Base-by-base conservation (phyloP, 2,329 filamentous ascomycete species). In the Cercospora sp. region DNA sequence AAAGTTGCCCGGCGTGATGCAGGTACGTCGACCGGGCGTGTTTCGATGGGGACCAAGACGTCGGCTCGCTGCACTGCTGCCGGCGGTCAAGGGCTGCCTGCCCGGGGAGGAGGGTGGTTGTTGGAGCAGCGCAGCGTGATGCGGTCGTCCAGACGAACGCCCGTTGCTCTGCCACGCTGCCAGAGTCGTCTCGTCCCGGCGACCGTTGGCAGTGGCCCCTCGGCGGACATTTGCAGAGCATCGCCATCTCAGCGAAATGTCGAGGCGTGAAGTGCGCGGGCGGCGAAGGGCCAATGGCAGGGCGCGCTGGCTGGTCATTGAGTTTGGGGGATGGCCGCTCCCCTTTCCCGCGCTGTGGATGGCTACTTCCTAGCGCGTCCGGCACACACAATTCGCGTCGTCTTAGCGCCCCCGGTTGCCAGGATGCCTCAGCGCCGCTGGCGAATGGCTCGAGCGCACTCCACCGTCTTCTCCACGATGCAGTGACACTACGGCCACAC, bases 1-100 rank as follows among this genome's bases (percentile, higher is more conserved):
- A 63, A 18, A 63, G 60, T 63, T 63, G 60, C 45, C 36, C 63
- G 20, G 53, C 28, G 51, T 45, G 18, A 51, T 45, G 55, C 36
- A 58, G 36, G 53, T 30, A 51, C 63, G 33, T 23, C 16, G 30
- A 36, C 23, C 6, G n/a, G 42, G 36, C 45, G 48, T 13, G 48
- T 42, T 55, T 63, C 45, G 61, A 63, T 23, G 42, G n/a, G n/a
- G 18, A 51, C 42, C 30, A 63, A 30, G 16, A 51, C 18, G 12
- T 30, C 26, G 16, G 60, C 39, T 48, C 23, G 36, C 39, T 26
- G 18, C 39, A 30, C 60, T 33, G 36, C 20, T 63, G n/a, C 13
- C 33, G 61, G 53, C 31, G 61, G 45, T 51, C 61, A 63, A 63
- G 61, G 12, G 36, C 36, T 7, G 36, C 36, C 36, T 42, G 36